Base-by-base conservation (phyloP, 2,329 filamentous ascomycete species). In the Hortaea werneckii region DNA sequence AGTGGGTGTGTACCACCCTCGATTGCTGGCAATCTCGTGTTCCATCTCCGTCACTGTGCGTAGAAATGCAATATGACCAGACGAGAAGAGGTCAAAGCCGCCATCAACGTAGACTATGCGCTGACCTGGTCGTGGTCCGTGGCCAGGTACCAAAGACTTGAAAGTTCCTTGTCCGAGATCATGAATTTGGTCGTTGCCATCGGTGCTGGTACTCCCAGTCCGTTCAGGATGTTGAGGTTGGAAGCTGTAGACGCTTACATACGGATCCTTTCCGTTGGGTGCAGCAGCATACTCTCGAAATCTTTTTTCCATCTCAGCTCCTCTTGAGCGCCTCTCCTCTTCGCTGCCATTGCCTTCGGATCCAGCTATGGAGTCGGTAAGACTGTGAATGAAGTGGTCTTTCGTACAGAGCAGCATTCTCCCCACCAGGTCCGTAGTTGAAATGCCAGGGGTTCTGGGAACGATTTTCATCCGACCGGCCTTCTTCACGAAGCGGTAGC, bases 401-500 rank as follows among this genome's bases (percentile, higher is more conserved):
- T 53, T 48, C 41, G 55, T 47, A 72, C 89, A 95, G 11, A 96
- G 75, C 59, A 98, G 74, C 92, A 98, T 98, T 58, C 92, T 83
- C 13, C 92, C 92, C 27, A 98, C 92, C n/a, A 98, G 77, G 63
- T 98, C 92, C 3, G 92, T 98, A 1, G 92, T 98, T 7, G 87
- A 95, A 60, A 98, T 98, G 49, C 87, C 89, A 0, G 92, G 92
- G 2, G 92, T 96, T 52, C 92, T 79, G 71, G 94, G 95, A 40
- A 98, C 92, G 12, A 98, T 87, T 69, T 94, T 89, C 78, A 98
- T 98, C 38, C 92, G 79, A 9, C 84, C 83, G 1, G 90, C 92
- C 37, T 85, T 83, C 70, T 98, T 98, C 60, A 98, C 92, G 61
- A 90, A 96, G 50, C 92, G 85, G 70, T 98, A 98, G 71, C 90